Percentiles rank a stretch among this genome's conserved stretches.
Evolutionary conservation across 1,139 yeast species (phyloP).

Genomic region (Scheffersomyces titani): DNA sequence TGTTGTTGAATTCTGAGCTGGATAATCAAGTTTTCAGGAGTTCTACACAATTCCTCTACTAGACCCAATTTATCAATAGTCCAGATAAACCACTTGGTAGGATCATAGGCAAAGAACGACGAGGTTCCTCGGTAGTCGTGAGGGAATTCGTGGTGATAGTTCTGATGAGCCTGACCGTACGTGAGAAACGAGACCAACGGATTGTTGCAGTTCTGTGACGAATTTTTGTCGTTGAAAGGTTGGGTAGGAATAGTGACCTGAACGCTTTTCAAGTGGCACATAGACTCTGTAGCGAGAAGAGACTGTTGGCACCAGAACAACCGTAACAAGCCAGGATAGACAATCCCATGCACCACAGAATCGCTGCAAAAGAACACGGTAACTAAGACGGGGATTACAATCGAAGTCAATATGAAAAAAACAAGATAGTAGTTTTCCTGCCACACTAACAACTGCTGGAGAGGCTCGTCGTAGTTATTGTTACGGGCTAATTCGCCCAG

Average conservation of each 20-base stretch:
- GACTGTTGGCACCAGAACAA: constrained; percentile 61
- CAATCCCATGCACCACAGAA: constrained; percentile 53
- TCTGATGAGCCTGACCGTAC: constrained; percentile 65
- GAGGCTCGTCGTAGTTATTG: constrained; percentile 16
- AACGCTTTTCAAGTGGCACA: constrained; percentile 53
- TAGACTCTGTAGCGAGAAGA: constrained; percentile 55
- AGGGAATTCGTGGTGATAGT: constrained; percentile 76
- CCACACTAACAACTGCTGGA: constrained; percentile 50
- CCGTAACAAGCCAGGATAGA: constrained; percentile 64
- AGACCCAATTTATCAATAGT: constrained; percentile 41
- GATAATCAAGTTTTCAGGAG: constrained; percentile 50
- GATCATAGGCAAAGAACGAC: constrained; percentile 58
- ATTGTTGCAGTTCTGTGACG: constrained; percentile 47
- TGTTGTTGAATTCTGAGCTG: constrained; percentile 65
- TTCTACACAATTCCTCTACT: constrained; percentile 36
- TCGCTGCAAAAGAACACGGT: constrained; percentile 41
- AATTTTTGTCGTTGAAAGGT: constrained; percentile 65
- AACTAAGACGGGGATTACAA: constrained; percentile 51
- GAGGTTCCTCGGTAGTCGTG: constrained; percentile 60
- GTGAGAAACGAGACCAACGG: constrained; percentile 58
- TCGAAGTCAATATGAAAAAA: constrained; percentile 46
- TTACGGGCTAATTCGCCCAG: constrained; percentile 10
- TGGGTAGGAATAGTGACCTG: constrained; percentile 50
- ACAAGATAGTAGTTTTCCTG: constrained; percentile 52
- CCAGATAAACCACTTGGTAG: constrained; percentile 63